Evolutionary conservation across 2,329 filamentous ascomycete genomes (phyloP), one percentile per base, ranked within the genome.

Genomic region (Fusarium liriodendri): DNA sequence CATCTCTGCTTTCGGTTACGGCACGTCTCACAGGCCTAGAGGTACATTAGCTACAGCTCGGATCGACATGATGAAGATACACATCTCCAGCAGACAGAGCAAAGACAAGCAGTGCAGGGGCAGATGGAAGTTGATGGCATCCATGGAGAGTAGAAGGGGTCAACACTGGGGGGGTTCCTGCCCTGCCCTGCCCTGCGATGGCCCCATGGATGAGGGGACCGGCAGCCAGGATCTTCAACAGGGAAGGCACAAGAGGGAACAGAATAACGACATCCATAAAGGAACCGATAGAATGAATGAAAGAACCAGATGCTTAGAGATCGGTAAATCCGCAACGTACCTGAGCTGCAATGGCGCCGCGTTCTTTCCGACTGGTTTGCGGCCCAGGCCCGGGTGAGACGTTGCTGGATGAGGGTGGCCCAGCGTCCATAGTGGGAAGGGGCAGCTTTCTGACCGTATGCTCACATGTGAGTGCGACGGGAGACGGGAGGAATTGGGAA

Each of bases 1-100:
- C 90, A 92, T 83, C 88, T 90, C 74, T 91, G 89, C 80, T 92
- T 92, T 73, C 90, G 88, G 60, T 80, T 82, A 58, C 89, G 86
- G 79, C 89, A 91, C 33, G 86, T 89, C 75, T 91, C 88, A 81
- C 89, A 91, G 22, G 89, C 89, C 83, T 87, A 58, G 25, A 18
- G 16, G 13, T 13, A 16, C 52, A 59, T 79, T 29, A 79, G 75
- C 38, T 13, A 47, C 20, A 40, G 6, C 37, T 40, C 37, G 10
- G 27, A 27, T 27, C 22, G 35, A n/a, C 33, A 29, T n/a, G 55
- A 40, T 8, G 55, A n/a, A 32, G 27, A 32, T 54, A n/a, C n/a
- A 32, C 10, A 32, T 32, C 27, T 32, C 27, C 18, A 32, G 27
- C 47, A 10, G 47, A 32, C 11, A n/a, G 47, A 54, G 18, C 18